Base-by-base conservation (phyloP, 2,329 filamentous ascomycete genomes). In the Albifimbria verrucaria region DNA sequence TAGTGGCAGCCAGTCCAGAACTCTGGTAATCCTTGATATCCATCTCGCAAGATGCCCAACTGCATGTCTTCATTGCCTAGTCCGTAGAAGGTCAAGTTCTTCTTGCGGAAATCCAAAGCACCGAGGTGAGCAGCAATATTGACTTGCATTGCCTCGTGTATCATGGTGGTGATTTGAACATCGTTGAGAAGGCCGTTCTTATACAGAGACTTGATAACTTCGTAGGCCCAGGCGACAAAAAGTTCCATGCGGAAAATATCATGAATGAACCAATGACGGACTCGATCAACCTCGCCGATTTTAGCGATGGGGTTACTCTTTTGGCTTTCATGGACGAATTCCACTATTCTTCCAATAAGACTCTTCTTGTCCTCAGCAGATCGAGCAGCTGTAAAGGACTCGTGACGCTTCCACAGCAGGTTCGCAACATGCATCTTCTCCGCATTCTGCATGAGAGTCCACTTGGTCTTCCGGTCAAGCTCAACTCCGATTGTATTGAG, bases 221-320 rank as follows among this genome's bases (percentile, higher is more conserved):
- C 86, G 62, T 85, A 89, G 9, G 88, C 85, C 87, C 89, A 94
- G 1, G 89, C 88, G 47, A 95, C 78, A 43, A 94, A 84, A 52
- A 89, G 77, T 51, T 92, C 85, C 59, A 95, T 79, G 24, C 82
- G 81, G 69, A 83, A 82, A 26, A 92, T 78, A 63, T 92, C 89
- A 60, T 88, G 81, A 56, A 92, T 79, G 64, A 97, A 96, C 85
- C 90, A 97, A 61, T 91, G 86, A n/a, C 92, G 83, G 17, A 96
- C 85, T 7, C 81, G 77, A 64, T 96, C 91, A 10, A 87, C 82
- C 66, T 94, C 88, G n/a, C 85, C 86, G 21, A 79, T 77, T 36
- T 83, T 82, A 25, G 77, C 72, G 49, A 87, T 78, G 3, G 85
- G 80, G 50, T 85, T 82, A 22, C 86, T 86, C 71, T 90, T 92